Percentiles rank a stretch among this genome's conserved stretches.
These are phyloP conservation scores for Geum urbanum DNA, from an alignment of 306 rosid genomes.

Conservation along the genomic window DNA sequence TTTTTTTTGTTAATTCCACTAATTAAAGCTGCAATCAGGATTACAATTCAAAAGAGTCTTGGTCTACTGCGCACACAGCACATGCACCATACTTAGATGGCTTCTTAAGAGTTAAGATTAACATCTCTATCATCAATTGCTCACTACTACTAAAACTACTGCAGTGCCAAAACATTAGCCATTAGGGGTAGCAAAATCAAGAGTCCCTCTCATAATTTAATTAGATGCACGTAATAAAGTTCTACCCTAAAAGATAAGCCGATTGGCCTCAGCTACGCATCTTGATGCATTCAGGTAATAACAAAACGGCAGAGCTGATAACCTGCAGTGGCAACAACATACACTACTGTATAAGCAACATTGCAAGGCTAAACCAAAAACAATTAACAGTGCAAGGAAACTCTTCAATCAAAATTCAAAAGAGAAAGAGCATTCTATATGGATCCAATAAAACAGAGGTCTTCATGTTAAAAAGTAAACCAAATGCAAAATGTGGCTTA, in stretches of 20 bases:
- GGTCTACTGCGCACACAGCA: neutral
- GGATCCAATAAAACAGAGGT: neutral
- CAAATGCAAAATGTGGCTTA: too few relatives aligned
- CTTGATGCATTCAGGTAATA: slow-evolving; percentile 40
- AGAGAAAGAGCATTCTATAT: neutral
- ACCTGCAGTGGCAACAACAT: slow-evolving; percentile 50
- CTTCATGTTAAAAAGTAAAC: too few relatives aligned
- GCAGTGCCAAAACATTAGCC: neutral
- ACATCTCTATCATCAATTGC: neutral
- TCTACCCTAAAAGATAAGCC: slow-evolving; percentile 13
- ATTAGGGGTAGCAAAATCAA: slow-evolving; percentile 11
- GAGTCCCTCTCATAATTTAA: slow-evolving; percentile 32
- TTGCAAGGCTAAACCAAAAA: neutral
- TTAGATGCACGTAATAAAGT: slow-evolving; percentile 20
- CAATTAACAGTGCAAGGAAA: neutral
- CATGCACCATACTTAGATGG: neutral
- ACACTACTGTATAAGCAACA: neutral
- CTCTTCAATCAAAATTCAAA: too few relatives aligned
- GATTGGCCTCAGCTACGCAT: slow-evolving; percentile 13
- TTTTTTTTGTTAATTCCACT: neutral
- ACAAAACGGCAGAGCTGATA: slow-evolving; percentile 67
- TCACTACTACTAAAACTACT: neutral
- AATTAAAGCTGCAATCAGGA: neutral
- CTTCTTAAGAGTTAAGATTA: neutral
- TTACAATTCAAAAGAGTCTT: neutral